Percentiles rank a stretch among this genome's conserved stretches.
Conservation (phyloP, 805 yeast species). For the Metschnikowia matae region DNA sequence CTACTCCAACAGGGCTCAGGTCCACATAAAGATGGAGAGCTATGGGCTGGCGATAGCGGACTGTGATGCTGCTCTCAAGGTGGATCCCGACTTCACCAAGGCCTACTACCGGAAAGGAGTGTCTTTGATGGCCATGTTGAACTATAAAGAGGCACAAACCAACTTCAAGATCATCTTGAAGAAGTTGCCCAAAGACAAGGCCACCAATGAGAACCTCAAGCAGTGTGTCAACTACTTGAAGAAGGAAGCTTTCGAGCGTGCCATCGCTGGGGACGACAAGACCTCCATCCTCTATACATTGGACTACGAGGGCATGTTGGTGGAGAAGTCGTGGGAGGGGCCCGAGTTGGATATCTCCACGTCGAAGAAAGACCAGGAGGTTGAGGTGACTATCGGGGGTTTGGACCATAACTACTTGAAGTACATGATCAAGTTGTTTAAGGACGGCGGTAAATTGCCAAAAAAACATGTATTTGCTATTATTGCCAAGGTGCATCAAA, state of each 20-base stretch:
- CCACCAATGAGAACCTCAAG: slow-evolving; percentile 57
- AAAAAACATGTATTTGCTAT: slow-evolving; percentile 80
- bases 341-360: slow-evolving; percentile 45
- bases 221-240: slow-evolving; percentile 66
- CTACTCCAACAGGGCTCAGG: slow-evolving; percentile 87
- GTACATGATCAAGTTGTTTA: slow-evolving; percentile 66
- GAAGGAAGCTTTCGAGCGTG: slow-evolving; percentile 75
- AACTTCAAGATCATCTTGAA: slow-evolving; percentile 64
- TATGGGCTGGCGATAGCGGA: slow-evolving; percentile 84
- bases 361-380: slow-evolving; percentile 22
- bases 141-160: slow-evolving; percentile 66
- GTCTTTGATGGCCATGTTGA: slow-evolving; percentile 69
- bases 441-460: slow-evolving; percentile 70
- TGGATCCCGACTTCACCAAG: slow-evolving; percentile 66
- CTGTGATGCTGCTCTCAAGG: slow-evolving; percentile 63
- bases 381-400: slow-evolving; percentile 31
- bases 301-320: slow-evolving; percentile 44
- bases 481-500: slow-evolving; percentile 61
- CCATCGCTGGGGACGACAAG: slow-evolving; percentile 72
- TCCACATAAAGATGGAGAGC: slow-evolving; percentile 77
- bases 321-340: slow-evolving; percentile 59
- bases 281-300: slow-evolving; percentile 44
- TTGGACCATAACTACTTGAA: slow-evolving; percentile 55
- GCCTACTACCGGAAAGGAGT: slow-evolving; percentile 87
- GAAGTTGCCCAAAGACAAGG: slow-evolving; percentile 62